Evolutionary conservation across 2,329 filamentous ascomycete genomes (phyloP), one percentile per base, ranked within the genome.

Genomic region (Elsinoe australis): DNA sequence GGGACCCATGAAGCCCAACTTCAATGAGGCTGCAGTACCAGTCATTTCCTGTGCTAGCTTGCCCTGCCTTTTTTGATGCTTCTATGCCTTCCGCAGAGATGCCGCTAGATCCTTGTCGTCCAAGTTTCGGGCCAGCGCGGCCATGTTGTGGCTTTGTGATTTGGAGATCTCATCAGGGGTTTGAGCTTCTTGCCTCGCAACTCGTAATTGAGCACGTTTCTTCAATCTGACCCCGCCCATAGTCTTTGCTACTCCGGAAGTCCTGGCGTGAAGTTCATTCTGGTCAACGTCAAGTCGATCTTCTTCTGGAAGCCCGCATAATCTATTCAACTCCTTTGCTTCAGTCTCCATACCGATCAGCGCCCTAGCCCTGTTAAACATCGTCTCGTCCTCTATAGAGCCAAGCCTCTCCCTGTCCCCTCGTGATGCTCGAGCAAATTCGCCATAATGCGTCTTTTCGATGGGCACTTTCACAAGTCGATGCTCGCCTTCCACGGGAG

Each of bases 381-480:
- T n/a, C n/a, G n/a, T n/a, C n/a, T n/a, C n/a, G n/a, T n/a, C n/a
- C n/a, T 29, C 26, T 29, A 14, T 21, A 31, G 7, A 29, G n/a
- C 26, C 26, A 29, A 29, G 10, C 19, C 39, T 29, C 14, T 31
- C 2, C 6, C 9, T 17, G 29, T 44, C 39, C 17, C 28, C 39
- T 18, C 26, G 17, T 5, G 21, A 28, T 17, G 24, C 39, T 14
- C 31, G 39, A 7, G 18, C 18, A 15, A 48, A 28, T 3, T 15
- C 45, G 7, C 45, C 45, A 18, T 48, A 48, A 28, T 48, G 45
- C 14, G 31, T 48, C 5, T 19, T 9, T 8, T 48, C 45, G 8
- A 15, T 19, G 4, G 45, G 22, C 12, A 48, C 21, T n/a, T 18
- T 26, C 10, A 34, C 17, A 3, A 36, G n/a, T 22, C 24, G 15